A percentile compares a stretch with the other conserved stretches of the same genome.
Evolutionary conservation across 352 stramenopile genomes (phyloP).

Genomic region (Globisporangium cystogenes): DNA sequence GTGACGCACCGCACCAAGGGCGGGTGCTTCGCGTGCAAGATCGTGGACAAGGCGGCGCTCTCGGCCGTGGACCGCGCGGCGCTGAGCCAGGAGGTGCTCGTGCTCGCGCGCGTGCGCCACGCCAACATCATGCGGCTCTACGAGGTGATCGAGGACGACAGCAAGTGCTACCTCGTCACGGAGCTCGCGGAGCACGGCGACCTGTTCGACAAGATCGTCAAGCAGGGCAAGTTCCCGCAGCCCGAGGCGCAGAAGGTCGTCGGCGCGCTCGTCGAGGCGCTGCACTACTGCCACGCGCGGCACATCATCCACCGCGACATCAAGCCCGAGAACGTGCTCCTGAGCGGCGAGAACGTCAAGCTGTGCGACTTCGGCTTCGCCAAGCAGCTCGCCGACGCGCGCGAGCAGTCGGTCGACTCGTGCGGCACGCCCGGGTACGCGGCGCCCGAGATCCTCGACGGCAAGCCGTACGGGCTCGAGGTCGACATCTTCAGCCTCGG

Average conservation of each 20-base stretch:
- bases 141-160: slow-evolving; percentile 92
- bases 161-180: slow-evolving; percentile 97
- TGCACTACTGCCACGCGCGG: slow-evolving; percentile 91
- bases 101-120: slow-evolving; percentile 73
- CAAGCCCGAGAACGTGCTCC: slow-evolving; percentile 83
- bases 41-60: slow-evolving; percentile 76
- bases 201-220: slow-evolving; percentile 84
- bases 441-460: slow-evolving; percentile 79
- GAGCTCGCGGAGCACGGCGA: slow-evolving; percentile 93
- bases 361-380: slow-evolving; percentile 87
- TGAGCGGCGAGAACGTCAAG: slow-evolving; percentile 71
- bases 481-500: slow-evolving; percentile 89
- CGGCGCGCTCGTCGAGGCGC: slow-evolving; percentile 77
- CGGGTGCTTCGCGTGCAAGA: slow-evolving; percentile 74
- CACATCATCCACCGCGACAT: slow-evolving; percentile 83
- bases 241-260: slow-evolving; percentile 62
- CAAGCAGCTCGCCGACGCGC: slow-evolving; percentile 47
- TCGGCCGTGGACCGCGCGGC: slow-evolving; percentile 68
- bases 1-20: slow-evolving; percentile 78
- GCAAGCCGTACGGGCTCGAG: slow-evolving; percentile 73
- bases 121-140: slow-evolving; percentile 89
- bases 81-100: slow-evolving; percentile 65
- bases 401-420: slow-evolving; percentile 71
- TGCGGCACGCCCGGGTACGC: slow-evolving; percentile 83
- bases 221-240: slow-evolving; percentile 68